These are phyloP conservation scores for Chlamydomonas applanata DNA, from an alignment of 139 green algal genomes.

Conservation along the genomic window DNA sequence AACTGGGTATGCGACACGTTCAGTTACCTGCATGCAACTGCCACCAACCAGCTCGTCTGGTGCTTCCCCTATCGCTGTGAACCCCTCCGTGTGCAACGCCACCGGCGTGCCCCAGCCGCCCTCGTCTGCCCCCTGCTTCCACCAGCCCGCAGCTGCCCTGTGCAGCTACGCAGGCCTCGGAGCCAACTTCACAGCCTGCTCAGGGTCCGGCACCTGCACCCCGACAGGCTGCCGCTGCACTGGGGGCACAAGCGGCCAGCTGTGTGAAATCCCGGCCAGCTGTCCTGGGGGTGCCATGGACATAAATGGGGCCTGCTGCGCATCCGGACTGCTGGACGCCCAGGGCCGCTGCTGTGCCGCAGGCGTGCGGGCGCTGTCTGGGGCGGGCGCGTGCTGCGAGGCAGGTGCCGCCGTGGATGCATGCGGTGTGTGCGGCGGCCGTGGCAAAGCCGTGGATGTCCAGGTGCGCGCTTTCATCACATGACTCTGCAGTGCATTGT, in stretches of 20 bases:
- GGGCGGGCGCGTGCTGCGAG: conserved; percentile 45
- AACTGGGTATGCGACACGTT: neutral
- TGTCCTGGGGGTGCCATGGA: conserved; percentile 32
- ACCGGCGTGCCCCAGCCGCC: neutral
- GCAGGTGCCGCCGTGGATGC: conserved; percentile 42
- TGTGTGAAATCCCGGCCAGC: neutral
- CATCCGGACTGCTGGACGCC: conserved; percentile 12
- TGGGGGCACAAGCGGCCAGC: no score
- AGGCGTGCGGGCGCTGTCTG: conserved; percentile 28
- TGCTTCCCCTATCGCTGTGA: no score
- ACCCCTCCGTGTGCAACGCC: conserved; percentile 1
- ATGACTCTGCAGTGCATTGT: no score
- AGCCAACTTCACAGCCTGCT: no score
- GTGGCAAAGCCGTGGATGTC: no score
- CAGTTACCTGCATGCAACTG: no score
- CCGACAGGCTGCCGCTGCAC: no score
- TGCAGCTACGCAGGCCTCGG: neutral
- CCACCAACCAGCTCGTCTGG: no score
- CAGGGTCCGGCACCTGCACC: no score
- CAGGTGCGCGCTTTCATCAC: no score
- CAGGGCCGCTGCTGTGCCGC: conserved; percentile 33
- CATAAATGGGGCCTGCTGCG: conserved; percentile 26
- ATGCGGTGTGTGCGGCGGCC: conserved; percentile 59
- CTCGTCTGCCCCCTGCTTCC: neutral
- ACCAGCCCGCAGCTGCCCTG: conserved; percentile 1